These are phyloP conservation scores for Meira miltonrushii DNA, from an alignment of 1,284 basidiomycete species.

Conservation along the genomic window DNA sequence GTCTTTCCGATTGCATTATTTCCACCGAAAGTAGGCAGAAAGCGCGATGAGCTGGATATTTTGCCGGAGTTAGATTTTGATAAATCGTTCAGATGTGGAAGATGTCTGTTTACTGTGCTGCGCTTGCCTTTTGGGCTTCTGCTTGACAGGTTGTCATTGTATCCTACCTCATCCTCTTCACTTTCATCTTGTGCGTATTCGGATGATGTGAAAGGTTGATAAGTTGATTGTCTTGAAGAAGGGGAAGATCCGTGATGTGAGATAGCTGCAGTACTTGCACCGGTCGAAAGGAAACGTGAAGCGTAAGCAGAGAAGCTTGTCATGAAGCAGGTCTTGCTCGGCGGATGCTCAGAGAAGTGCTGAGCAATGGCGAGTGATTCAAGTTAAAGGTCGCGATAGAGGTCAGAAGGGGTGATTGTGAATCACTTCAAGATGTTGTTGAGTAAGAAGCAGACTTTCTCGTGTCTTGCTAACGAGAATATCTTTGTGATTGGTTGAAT, in stretches of 20 bases:
- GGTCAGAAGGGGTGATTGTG: too few relatives aligned
- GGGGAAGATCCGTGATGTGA: neutral
- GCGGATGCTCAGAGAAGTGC: neutral
- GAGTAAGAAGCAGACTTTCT: too few relatives aligned
- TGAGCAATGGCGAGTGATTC: neutral
- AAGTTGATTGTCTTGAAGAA: neutral
- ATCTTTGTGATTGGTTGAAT: too few relatives aligned
- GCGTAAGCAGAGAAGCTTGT: slow-evolving; percentile 17
- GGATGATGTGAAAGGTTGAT: slow-evolving; percentile 7
- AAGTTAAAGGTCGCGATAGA: neutral
- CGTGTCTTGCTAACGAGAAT: too few relatives aligned
- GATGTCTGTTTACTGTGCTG: neutral
- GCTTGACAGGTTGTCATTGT: neutral
- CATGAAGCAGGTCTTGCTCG: slow-evolving; percentile 10
- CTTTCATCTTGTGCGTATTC: slow-evolving; percentile 6
- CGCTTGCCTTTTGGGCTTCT: too few relatives aligned
- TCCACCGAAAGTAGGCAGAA: too few relatives aligned
- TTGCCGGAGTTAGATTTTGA: neutral
- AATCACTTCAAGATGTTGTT: too few relatives aligned
- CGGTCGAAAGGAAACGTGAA: slow-evolving; percentile 15
- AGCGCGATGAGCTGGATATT: too few relatives aligned
- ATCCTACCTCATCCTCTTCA: neutral
- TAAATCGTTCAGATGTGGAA: slow-evolving; percentile 2
- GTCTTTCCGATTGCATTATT: too few relatives aligned
- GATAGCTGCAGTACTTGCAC: neutral